Percentiles rank a stretch among this genome's conserved stretches.
phyloP scores from a whole-genome alignment of 306 rosid species.

The Oxytropis ochrocephala region DNA sequence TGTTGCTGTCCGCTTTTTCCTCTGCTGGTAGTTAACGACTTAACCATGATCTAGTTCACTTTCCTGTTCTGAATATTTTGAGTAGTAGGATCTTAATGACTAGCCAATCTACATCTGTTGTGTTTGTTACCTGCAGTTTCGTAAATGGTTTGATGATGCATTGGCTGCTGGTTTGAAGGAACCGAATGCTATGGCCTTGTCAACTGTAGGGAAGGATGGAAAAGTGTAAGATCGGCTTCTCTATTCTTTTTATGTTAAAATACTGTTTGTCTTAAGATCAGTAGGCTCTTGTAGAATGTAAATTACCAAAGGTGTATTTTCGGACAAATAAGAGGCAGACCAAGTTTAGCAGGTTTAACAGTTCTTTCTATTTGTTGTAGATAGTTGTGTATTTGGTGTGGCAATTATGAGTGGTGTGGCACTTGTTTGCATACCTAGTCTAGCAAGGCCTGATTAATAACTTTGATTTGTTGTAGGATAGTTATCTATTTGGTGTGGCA shows the following conservation, averaged over 20 bases:
- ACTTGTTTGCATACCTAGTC: neutral
- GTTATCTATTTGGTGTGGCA: neutral
- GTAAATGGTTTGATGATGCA: constrained; percentile 85
- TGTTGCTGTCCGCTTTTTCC: neutral
- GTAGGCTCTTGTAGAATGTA: neutral
- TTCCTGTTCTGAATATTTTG: constrained; percentile 16
- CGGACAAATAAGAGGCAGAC: neutral
- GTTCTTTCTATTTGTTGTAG: neutral
- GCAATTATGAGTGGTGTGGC: neutral
- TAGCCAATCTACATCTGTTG: neutral
- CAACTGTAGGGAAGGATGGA: constrained; percentile 79
- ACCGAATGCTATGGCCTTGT: constrained; percentile 96
- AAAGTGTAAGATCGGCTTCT: constrained; percentile 55
- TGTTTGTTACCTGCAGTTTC: constrained; percentile 54
- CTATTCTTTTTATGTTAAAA: constrained; percentile 19
- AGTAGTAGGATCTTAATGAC: neutral
- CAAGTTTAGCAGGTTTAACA: neutral
- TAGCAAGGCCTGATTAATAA: neutral
- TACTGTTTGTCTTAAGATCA: neutral
- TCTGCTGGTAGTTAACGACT: neutral
- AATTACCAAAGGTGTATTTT: neutral
- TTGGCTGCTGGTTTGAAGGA: constrained; percentile 75
- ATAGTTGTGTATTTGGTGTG: neutral
- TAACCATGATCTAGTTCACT: constrained; percentile 15
- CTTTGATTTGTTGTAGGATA: neutral